Percentiles rank a stretch among this genome's conserved stretches.
Conservation (phyloP, 2,329 filamentous ascomycete species). For the Aspergillus sp. region DNA sequence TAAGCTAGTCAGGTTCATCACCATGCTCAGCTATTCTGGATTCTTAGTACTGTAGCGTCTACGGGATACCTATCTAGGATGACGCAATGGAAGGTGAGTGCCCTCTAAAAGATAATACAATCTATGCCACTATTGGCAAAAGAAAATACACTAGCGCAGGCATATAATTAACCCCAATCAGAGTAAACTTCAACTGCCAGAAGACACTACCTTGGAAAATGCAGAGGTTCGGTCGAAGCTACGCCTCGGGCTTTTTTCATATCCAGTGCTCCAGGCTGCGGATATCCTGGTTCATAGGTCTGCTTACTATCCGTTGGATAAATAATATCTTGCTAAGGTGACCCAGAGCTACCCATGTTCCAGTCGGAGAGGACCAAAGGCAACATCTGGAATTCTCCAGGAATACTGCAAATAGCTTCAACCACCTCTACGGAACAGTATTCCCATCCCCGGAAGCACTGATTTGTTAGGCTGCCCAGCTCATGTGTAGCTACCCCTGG, state of each 20-base stretch:
- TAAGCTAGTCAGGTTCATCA: conserved; percentile 60
- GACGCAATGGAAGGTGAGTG: conserved; percentile 93
- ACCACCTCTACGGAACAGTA: conserved; percentile 66
- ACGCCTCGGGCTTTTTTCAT: conserved; percentile 90
- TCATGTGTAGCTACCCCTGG: background rate
- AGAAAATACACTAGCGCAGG: background rate
- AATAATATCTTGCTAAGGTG: conserved; percentile 17
- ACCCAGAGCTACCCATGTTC: conserved; percentile 80
- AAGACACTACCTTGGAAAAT: conserved; percentile 60
- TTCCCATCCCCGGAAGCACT: conserved; percentile 69
- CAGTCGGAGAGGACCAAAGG: conserved; percentile 90
- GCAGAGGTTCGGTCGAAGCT: conserved; percentile 60
- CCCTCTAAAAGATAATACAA: background rate
- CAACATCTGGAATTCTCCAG: conserved; percentile 94
- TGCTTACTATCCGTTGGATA: conserved; percentile 5
- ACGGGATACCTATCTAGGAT: conserved; percentile 96
- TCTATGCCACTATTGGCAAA: background rate
- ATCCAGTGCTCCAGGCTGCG: conserved; percentile 91
- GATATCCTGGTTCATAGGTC: conserved; percentile 86
- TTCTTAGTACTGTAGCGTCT: conserved; percentile 85
- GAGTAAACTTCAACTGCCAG: conserved; percentile 70
- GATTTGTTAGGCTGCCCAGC: conserved; percentile 56
- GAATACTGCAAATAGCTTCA: conserved; percentile 84
- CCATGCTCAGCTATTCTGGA: conserved; percentile 95
- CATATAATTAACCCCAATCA: conserved; percentile 33